A percentile compares a stretch with the other conserved stretches of the same genome.
Evolutionary conservation across 2,329 filamentous ascomycete genomes (phyloP).

Genomic region (Colletotrichum chlorophyti): DNA sequence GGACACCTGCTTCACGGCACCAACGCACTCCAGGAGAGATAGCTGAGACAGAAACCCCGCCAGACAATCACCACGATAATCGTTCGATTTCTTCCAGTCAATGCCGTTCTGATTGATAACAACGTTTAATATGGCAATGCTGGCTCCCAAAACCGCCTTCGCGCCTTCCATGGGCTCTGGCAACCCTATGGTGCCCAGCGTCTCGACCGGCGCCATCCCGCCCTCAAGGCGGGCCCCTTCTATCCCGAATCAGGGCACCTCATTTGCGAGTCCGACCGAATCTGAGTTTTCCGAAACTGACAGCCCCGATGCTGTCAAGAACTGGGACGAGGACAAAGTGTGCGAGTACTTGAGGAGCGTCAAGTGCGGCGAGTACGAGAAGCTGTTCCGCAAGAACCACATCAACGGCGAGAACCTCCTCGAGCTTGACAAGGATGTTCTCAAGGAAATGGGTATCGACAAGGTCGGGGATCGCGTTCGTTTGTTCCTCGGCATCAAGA

Average conservation of each 20-base stretch:
- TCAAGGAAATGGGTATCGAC: constrained; percentile 98
- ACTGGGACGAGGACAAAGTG: constrained; percentile 91
- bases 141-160: constrained; percentile 78
- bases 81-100: constrained; percentile 1
- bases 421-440: constrained; percentile 94
- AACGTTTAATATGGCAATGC: constrained; percentile 70
- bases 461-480: constrained; percentile 97
- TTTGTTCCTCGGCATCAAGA: constrained; percentile 85
- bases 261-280: constrained; percentile 84
- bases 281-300: constrained; percentile 91
- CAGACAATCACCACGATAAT: not conserved
- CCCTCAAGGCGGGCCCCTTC: constrained; percentile 59
- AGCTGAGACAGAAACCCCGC: constrained; percentile 27
- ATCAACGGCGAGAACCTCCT: constrained; percentile 97
- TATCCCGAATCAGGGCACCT: constrained; percentile 57
- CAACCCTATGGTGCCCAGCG: constrained; percentile 51
- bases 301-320: constrained; percentile 76
- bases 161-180: constrained; percentile 61
- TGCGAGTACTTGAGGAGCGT: constrained; percentile 90
- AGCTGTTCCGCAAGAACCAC: constrained; percentile 87
- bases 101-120: not conserved
- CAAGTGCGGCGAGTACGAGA: constrained; percentile 93
- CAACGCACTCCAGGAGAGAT: constrained; percentile 29
- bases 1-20: constrained; percentile 16
- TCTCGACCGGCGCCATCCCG: constrained; percentile 56